Base-by-base conservation (phyloP, 1,284 basidiomycete species). In the Phellopilus nigrolimitatus region DNA sequence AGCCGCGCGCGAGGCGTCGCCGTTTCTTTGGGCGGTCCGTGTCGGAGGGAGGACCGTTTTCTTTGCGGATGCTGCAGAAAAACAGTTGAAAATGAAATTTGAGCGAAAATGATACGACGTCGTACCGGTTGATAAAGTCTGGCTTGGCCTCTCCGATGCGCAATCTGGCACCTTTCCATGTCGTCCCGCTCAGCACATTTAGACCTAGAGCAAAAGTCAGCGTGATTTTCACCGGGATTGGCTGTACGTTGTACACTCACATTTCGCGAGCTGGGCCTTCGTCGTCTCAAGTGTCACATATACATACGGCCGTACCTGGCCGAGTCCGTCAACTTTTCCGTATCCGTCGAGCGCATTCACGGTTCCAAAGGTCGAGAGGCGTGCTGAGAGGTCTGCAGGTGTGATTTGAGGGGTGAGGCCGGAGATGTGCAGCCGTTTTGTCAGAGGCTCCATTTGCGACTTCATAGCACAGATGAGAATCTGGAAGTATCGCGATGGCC, bases 111-210 rank as follows among this genome's bases (percentile, higher is more conserved):
- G 30, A 19, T 24, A 19, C 7, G 19, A 43, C 37, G 19, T 12
- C 66, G 15, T 39, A 84, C 85, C 80, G 72, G 61, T 82, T 79
- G 4, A 64, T 64, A 61, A 74, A 91, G 64, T 90, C 82, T 1
- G 79, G 81, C 57, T 79, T 85, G 21, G 88, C 88, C 58, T 89
- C 86, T 5, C 87, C 87, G 30, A 91, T 75, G n/a, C 86, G 75
- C 25, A 91, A 66, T 58, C 84, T 88, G n/a, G 86, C 68, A 13
- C 88, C 88, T 66, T 89, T 91, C 84, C 86, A 91, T 1, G 78
- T 87, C 7, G 84, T 79, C 24, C 88, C 88, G 57, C 84, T 89
- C 6, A 91, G 71, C 3, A 80, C 61, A 60, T 81, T 89, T 64
- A 88, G 70, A 66, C 86, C 87, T 89, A 49, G 34, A 44, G 42